Evolutionary conservation across 2,329 filamentous ascomycete species (phyloP), one percentile per base, ranked within the genome.

Genomic region (Cladosporium sp.): DNA sequence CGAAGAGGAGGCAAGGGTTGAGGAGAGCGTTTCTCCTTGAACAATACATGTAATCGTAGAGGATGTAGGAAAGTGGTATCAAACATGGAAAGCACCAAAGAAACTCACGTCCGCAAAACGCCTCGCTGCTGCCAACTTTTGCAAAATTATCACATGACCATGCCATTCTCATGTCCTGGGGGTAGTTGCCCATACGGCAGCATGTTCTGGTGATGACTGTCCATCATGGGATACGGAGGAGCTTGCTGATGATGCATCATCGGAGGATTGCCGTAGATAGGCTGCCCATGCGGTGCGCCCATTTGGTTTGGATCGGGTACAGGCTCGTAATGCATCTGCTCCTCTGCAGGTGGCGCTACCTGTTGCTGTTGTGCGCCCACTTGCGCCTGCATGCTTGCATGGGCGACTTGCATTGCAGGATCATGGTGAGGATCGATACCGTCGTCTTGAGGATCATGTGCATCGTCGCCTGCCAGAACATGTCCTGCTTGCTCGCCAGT

Each of bases 401-500:
- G 52, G 20, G 52, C 52, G n/a, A 55, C 52, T 36, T 55, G 52
- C 52, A 55, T 55, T 4, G 52, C 52, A 25, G 49, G 47, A n/a
- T 53, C 56, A 32, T 51, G 47, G n/a, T 58, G 56, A 28, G 56
- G 44, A 28, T 58, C 48, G 9, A 52, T 37, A 9, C 47, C 47
- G 19, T 40, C 48, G 20, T 51, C 49, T n/a, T 47, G 17, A 1
- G 36, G 35, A 17, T 58, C 56, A 22, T 50, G 47, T 3, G 35
- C 28, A 8, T 57, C 54, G 24, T 49, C 45, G 37, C 54, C 54
- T 5, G 32, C 53, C 19, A 57, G 37, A 4, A 58, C 52, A 25
- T 61, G 62, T 15, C 68, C 66, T 19, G 70, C 69, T 39, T 67
- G 60, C 48, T 68, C 67, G 40, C 68, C 66, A 8, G 68, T 69